Evolutionary conservation across 2,329 filamentous ascomycete species (phyloP).

Genomic region (Anthostomella pinea): DNA sequence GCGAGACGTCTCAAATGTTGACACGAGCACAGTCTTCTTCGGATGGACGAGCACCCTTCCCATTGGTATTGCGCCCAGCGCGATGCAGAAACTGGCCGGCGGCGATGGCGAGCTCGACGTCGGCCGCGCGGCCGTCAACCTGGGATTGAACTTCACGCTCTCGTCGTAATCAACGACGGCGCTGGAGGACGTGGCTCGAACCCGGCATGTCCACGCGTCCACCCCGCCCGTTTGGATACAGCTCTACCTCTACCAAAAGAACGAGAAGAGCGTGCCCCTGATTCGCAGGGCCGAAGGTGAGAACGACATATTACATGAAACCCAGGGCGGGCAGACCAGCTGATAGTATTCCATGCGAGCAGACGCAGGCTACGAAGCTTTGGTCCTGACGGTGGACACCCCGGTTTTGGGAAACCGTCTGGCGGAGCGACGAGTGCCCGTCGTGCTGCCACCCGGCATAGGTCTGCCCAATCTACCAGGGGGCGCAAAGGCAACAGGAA

Average conservation of each 20-base stretch:
- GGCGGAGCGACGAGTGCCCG: conserved; percentile 53
- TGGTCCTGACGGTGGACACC: conserved; percentile 54
- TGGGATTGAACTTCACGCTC: conserved; percentile 45
- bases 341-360: neutral
- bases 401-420: conserved; percentile 51
- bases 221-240: too few relatives aligned
- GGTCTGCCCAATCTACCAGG: conserved; percentile 44
- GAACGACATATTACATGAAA: conserved; percentile 5
- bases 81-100: conserved; percentile 51
- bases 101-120: conserved; percentile 50
- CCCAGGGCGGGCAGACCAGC: too few relatives aligned
- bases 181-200: conserved; percentile 44
- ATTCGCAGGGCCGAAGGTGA: conserved; percentile 41
- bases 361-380: conserved; percentile 46
- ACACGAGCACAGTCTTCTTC: conserved; percentile 42
- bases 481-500: too few relatives aligned
- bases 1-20: conserved; percentile 35
- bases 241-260: conserved; percentile 50
- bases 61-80: conserved; percentile 52
- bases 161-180: conserved; percentile 44
- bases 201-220: conserved; percentile 47
- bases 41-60: conserved; percentile 45
- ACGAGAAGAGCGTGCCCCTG: conserved; percentile 39
- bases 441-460: conserved; percentile 43
- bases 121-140: conserved; percentile 42